phyloP scores from a whole-genome alignment of 805 yeast genomes.

The Lachancea mirantina region DNA sequence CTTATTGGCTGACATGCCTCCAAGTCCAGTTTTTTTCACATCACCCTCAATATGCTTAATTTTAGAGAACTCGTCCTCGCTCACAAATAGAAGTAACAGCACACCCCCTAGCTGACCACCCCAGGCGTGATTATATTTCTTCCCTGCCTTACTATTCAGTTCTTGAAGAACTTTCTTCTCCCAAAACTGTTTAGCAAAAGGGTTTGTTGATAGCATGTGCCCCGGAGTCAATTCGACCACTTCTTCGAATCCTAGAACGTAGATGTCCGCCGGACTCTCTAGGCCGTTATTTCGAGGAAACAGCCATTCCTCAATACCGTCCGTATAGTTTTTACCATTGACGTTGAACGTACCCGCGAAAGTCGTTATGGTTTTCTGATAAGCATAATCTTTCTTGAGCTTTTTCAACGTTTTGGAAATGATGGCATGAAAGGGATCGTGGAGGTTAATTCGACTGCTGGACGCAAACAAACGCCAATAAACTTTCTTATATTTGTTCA shows the following conservation, averaged over 20 bases:
- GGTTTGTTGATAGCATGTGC: slow-evolving; percentile 74
- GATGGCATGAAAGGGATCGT: slow-evolving; percentile 83
- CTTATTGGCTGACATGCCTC: slow-evolving; percentile 79
- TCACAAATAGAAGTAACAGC: slow-evolving; percentile 59
- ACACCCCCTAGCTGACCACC: slow-evolving; percentile 85
- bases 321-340: slow-evolving; percentile 57
- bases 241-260: slow-evolving; percentile 84
- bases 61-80: slow-evolving; percentile 42
- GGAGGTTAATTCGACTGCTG: slow-evolving; percentile 49
- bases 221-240: slow-evolving; percentile 78
- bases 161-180: slow-evolving; percentile 49
- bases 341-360: slow-evolving; percentile 85
- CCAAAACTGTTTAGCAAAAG: slow-evolving; percentile 53
- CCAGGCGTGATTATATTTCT: slow-evolving; percentile 52
- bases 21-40: slow-evolving; percentile 84
- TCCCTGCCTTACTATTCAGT: slow-evolving; percentile 36
- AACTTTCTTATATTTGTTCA: slow-evolving; percentile 24
- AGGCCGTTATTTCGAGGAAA: slow-evolving; percentile 45
- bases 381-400: slow-evolving; percentile 47
- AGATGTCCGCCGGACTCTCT: slow-evolving; percentile 51
- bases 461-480: slow-evolving; percentile 23
- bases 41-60: slow-evolving; percentile 62
- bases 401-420: slow-evolving; percentile 60
- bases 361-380: slow-evolving; percentile 51
- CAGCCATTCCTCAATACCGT: slow-evolving; percentile 68